These are phyloP conservation scores for Eucalyptus shirleyi DNA, from an alignment of 345 rosid species.

Conservation along the genomic window DNA sequence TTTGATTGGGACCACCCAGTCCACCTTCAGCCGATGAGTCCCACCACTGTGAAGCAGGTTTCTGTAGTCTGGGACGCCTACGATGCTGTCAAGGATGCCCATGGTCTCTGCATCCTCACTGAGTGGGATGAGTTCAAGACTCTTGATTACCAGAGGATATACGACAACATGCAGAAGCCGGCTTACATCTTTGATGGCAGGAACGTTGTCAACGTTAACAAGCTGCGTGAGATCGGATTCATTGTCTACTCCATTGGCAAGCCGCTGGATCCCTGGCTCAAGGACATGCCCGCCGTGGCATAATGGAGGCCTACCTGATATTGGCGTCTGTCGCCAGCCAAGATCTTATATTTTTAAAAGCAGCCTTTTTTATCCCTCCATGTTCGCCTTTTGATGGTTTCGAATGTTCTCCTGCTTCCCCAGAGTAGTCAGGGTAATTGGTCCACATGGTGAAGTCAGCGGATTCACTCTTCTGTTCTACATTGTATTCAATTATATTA, in stretches of 20 bases:
- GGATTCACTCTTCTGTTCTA: conserved; percentile 5
- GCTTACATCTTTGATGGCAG: conserved; percentile 94
- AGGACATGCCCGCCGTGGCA: conserved; percentile 94
- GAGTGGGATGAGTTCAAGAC: conserved; percentile 98
- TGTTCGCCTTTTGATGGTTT: not conserved
- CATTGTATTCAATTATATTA: conserved; percentile 3
- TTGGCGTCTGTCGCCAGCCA: not conserved
- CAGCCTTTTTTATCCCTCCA: conserved; percentile 12
- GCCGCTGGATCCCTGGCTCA: conserved; percentile 89
- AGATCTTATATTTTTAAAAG: not conserved
- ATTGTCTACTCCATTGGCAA: conserved; percentile 88
- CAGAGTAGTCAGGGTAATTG: conserved; percentile 2
- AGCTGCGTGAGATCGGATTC: conserved; percentile 83
- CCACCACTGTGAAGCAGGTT: conserved; percentile 74
- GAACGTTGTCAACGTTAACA: conserved; percentile 45
- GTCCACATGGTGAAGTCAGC: not conserved
- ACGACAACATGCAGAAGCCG: conserved; percentile 84
- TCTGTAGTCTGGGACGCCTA: conserved; percentile 70
- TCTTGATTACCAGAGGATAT: conserved; percentile 67
- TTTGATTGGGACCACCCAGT: conserved; percentile 96
- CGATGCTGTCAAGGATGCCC: conserved; percentile 77
- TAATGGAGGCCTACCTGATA: conserved; percentile 4
- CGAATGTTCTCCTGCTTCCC: conserved; percentile 8
- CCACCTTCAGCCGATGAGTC: conserved; percentile 95
- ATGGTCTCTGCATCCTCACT: conserved; percentile 76